phyloP scores from a whole-genome alignment of 805 yeast genomes.

The Myxozyma geophila region DNA sequence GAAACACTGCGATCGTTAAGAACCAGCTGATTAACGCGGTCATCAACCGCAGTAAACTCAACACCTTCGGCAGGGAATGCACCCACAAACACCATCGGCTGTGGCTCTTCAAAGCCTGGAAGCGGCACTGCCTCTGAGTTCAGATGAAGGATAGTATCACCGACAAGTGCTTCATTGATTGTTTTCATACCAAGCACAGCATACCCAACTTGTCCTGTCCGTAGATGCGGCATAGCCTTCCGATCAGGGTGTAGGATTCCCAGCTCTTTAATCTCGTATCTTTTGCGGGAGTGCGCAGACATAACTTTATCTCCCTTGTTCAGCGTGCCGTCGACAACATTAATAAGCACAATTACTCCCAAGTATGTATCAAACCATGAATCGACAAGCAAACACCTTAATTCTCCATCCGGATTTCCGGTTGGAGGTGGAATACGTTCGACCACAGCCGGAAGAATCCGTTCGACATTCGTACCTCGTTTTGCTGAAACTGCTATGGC shows the following conservation, averaged over 20 bases:
- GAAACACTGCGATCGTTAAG: constrained; percentile 91
- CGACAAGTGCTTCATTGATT: constrained; percentile 83
- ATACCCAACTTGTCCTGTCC: constrained; percentile 94
- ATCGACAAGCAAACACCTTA: constrained; percentile 84
- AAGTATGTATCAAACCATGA: constrained; percentile 95
- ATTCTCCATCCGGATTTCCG: constrained; percentile 58
- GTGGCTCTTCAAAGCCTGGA: constrained; percentile 95
- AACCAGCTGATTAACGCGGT: constrained; percentile 83
- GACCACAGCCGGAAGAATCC: constrained; percentile 79
- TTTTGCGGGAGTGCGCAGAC: constrained; percentile 74
- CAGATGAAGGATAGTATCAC: constrained; percentile 79
- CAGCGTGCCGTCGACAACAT: constrained; percentile 81
- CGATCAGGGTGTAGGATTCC: constrained; percentile 96
- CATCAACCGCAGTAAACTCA: constrained; percentile 87
- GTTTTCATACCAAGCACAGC: constrained; percentile 93
- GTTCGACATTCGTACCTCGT: constrained; percentile 79
- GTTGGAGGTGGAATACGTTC: constrained; percentile 80
- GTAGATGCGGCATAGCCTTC: constrained; percentile 61
- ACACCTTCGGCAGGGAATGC: constrained; percentile 96
- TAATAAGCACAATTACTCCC: constrained; percentile 85
- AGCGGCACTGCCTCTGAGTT: constrained; percentile 66
- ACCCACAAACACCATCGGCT: constrained; percentile 96
- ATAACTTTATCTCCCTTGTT: constrained; percentile 73
- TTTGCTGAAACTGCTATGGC: constrained; percentile 89
- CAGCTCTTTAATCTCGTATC: constrained; percentile 87